A percentile compares a stretch with the other conserved stretches of the same genome.
These are phyloP conservation scores for Peronospora farinosa DNA, from an alignment of 352 stramenopile species.

Conservation along the genomic window DNA sequence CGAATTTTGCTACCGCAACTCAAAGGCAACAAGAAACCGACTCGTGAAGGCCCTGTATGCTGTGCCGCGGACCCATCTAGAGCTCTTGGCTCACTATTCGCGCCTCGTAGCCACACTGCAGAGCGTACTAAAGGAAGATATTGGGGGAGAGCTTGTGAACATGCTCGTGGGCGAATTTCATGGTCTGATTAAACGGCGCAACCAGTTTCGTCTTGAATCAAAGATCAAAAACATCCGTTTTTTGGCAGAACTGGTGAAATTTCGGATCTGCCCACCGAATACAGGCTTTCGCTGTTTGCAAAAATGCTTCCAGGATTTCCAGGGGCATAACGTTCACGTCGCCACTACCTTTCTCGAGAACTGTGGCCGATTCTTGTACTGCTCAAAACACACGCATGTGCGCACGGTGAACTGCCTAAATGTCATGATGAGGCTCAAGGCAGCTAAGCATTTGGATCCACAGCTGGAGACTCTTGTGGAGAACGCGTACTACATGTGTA, in stretches of 20 bases:
- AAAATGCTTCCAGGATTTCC: slow-evolving; percentile 93
- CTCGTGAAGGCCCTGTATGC: slow-evolving; percentile 91
- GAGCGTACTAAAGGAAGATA: slow-evolving; percentile 88
- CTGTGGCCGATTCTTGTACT: slow-evolving; percentile 94
- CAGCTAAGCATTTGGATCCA: slow-evolving; percentile 87
- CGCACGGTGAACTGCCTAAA: slow-evolving; percentile 88
- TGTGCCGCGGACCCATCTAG: slow-evolving; percentile 89
- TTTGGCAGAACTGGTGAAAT: slow-evolving; percentile 95
- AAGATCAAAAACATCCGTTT: slow-evolving; percentile 95
- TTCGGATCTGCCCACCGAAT: slow-evolving; percentile 92
- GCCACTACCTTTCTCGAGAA: slow-evolving; percentile 95
- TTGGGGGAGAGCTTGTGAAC: slow-evolving; percentile 84
- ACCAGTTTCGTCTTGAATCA: slow-evolving; percentile 90
- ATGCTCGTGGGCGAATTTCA: slow-evolving; percentile 94
- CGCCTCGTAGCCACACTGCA: slow-evolving; percentile 91
- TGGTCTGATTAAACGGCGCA: slow-evolving; percentile 89
- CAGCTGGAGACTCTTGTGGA: slow-evolving; percentile 86
- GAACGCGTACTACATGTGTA: slow-evolving; percentile 92
- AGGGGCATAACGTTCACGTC: slow-evolving; percentile 93
- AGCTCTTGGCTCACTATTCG: slow-evolving; percentile 94
- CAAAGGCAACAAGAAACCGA: slow-evolving; percentile 86
- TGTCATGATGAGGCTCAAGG: slow-evolving; percentile 94
- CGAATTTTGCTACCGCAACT: slow-evolving; percentile 95
- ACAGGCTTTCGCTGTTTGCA: slow-evolving; percentile 91
- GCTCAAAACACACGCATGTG: slow-evolving; percentile 89